These are phyloP conservation scores for Moesziomyces aphidis DNA, from an alignment of 1,284 basidiomycete genomes.

Conservation along the genomic window DNA sequence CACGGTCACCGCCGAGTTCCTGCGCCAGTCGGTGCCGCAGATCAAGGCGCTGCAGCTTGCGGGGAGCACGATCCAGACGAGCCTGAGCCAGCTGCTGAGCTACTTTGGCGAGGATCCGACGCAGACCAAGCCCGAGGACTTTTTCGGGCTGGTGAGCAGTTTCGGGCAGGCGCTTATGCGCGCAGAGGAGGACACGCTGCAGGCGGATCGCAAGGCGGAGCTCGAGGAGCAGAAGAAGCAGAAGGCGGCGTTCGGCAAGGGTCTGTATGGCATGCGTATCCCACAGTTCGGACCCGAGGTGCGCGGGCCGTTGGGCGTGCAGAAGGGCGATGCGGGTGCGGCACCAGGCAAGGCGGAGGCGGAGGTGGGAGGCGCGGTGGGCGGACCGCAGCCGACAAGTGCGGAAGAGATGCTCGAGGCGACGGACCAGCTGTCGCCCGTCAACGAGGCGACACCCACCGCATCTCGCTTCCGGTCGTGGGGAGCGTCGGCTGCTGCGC, in stretches of 20 bases:
- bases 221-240: slow-evolving; percentile 51
- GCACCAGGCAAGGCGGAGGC: neutral
- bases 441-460: slow-evolving; percentile 47
- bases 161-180: slow-evolving; percentile 63
- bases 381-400: neutral
- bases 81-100: slow-evolving; percentile 30
- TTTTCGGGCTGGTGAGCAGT: slow-evolving; percentile 51
- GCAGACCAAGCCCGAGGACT: slow-evolving; percentile 58
- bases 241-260: slow-evolving; percentile 18
- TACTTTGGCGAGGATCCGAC: slow-evolving; percentile 57
- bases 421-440: slow-evolving; percentile 18
- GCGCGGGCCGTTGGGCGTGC: slow-evolving; percentile 36
- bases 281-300: slow-evolving; percentile 50
- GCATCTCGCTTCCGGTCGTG: slow-evolving; percentile 39
- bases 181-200: slow-evolving; percentile 60
- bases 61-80: slow-evolving; percentile 28
- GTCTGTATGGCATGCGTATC: slow-evolving; percentile 19
- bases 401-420: slow-evolving; percentile 12
- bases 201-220: slow-evolving; percentile 52
- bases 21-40: slow-evolving; percentile 26
- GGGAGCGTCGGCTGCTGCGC: slow-evolving; percentile 30
- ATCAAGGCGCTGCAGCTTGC: slow-evolving; percentile 49
- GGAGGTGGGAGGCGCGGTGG: too few species aligned
- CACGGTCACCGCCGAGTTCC: slow-evolving; percentile 32
- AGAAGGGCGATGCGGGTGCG: neutral